Evolutionary conservation across 345 rosid genomes (phyloP), one percentile per base, ranked within the genome.

Genomic region (Dipteronia sinensis): DNA sequence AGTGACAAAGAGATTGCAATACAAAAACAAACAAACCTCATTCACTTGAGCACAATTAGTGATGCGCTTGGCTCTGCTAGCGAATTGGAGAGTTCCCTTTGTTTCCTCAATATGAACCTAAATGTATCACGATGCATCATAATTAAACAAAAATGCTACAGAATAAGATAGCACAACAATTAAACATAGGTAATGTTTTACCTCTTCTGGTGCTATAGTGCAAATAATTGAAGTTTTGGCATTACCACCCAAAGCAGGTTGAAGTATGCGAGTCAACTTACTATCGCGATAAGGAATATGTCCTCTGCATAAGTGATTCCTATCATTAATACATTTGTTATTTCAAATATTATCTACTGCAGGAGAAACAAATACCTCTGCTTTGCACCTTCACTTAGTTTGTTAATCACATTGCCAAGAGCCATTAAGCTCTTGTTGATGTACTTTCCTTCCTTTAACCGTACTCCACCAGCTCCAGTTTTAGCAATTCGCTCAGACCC

Each of bases 251-350:
- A 96, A 92, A 42, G 98, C 97, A 85, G 97, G 95, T 85, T 96
- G 97, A 82, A 96, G 98, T 81, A 96, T 96, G 59, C 98, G 97
- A 73, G 99, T 96, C 79, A 96, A 84, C 86, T 96, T 96, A 80
- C 99, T 96, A 86, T 96, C 99, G 77, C 99, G 94, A 86, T 90
- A 96, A 4, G 99, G 99, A 85, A 96, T 91, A 82, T 96, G 98
- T 15, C 90, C 97, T 83, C 99, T 94, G 81, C 77, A 84, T 82
- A 65, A 71, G 15, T 25, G 76, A 69, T 40, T 40, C 67, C 55
- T 68, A 19, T 61, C 38, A 34, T 79, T 49, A 81, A 31, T 66
- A 72, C 6, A 73, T 7, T 34, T 56, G n/a, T 73, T 46, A 1
- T 49, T 38, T 38, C 42, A 62, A 61, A 58, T 19, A 23, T 38